Conservation (phyloP, 768 basidiomycete genomes). For the Russula virescens region DNA sequence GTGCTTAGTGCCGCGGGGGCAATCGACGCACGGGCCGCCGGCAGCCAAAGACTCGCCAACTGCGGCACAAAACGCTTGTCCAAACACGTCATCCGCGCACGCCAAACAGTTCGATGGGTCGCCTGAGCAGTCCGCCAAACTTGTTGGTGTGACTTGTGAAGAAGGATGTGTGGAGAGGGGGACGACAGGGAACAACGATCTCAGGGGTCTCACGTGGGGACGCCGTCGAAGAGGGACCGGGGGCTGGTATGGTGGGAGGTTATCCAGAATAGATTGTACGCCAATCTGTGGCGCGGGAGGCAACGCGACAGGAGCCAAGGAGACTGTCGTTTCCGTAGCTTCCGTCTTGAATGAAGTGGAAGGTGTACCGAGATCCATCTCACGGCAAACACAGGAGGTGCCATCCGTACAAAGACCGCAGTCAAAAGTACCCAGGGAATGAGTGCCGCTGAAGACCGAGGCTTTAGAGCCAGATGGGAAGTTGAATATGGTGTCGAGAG, state of each 20-base stretch:
- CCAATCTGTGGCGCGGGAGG: conserved; percentile 20
- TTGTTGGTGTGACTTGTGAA: conserved; percentile 25
- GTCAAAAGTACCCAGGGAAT: conserved; percentile 42
- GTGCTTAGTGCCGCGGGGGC: conserved; percentile 39
- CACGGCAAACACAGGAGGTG: conserved; percentile 72
- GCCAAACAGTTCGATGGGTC: conserved; percentile 83
- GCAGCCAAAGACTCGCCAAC: conserved; percentile 56
- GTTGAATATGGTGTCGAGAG: conserved; percentile 33
- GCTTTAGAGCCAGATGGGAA: conserved; percentile 33
- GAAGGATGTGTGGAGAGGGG: conserved; percentile 30
- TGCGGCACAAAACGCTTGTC: conserved; percentile 81
- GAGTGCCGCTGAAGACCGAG: conserved; percentile 26
- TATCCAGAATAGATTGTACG: conserved; percentile 62
- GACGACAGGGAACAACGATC: conserved; percentile 49
- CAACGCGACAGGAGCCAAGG: conserved; percentile 20
- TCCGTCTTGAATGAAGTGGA: conserved; percentile 28
- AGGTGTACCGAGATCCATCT: conserved; percentile 49
- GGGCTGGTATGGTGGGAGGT: conserved; percentile 73
- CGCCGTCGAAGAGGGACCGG: conserved; percentile 75
- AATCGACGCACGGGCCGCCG: conserved; percentile 48
- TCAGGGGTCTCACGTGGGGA: conserved; percentile 33
- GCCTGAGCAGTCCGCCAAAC: conserved; percentile 59
- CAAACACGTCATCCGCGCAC: conserved; percentile 81
- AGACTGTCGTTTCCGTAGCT: conserved; percentile 23
- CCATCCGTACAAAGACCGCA: conserved; percentile 75